Evolutionary conservation across 306 rosid genomes (phyloP).

Genomic region (Lablab purpureus): DNA sequence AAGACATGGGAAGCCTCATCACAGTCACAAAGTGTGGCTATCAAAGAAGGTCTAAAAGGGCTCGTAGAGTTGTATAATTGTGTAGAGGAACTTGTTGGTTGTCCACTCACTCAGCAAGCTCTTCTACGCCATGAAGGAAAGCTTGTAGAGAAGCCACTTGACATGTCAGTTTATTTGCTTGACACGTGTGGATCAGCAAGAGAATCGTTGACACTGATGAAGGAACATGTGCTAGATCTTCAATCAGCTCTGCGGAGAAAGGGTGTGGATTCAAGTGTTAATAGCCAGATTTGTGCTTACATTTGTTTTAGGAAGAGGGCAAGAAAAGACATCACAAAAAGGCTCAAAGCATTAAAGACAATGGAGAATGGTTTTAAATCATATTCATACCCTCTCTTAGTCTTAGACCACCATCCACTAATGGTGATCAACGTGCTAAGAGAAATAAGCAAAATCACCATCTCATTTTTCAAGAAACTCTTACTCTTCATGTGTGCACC

Average conservation of each 20-base stretch:
- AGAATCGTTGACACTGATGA: constrained; percentile 56
- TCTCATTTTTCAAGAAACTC: constrained; percentile 46
- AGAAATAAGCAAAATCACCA: constrained; percentile 47
- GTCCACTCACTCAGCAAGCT: constrained; percentile 51
- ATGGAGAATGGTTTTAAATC: constrained; percentile 43
- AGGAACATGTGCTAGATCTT: constrained; percentile 58
- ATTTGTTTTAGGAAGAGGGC: constrained; percentile 58
- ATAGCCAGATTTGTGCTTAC: constrained; percentile 50
- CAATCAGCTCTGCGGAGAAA: constrained; percentile 63
- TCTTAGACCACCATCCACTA: constrained; percentile 21
- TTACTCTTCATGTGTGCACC: constrained; percentile 43
- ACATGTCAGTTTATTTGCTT: constrained; percentile 59
- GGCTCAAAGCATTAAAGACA: constrained; percentile 49
- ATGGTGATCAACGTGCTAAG: constrained; percentile 44
- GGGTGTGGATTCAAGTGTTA: constrained; percentile 53
- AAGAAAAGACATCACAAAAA: constrained; percentile 55
- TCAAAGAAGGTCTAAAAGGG: constrained; percentile 53
- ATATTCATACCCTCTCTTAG: constrained; percentile 16
- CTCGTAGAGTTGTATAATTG: constrained; percentile 61
- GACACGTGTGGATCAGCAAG: constrained; percentile 67
- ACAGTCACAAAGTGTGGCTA: constrained; percentile 23
- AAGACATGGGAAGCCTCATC: constrained; percentile 45
- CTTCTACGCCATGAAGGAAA: constrained; percentile 42
- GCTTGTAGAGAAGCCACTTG: constrained; percentile 60
- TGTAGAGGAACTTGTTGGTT: constrained; percentile 51